Evolutionary conservation across 1,284 basidiomycete genomes (phyloP), one percentile per base, ranked within the genome.

Genomic region (Cryptococcus depauperatus): DNA sequence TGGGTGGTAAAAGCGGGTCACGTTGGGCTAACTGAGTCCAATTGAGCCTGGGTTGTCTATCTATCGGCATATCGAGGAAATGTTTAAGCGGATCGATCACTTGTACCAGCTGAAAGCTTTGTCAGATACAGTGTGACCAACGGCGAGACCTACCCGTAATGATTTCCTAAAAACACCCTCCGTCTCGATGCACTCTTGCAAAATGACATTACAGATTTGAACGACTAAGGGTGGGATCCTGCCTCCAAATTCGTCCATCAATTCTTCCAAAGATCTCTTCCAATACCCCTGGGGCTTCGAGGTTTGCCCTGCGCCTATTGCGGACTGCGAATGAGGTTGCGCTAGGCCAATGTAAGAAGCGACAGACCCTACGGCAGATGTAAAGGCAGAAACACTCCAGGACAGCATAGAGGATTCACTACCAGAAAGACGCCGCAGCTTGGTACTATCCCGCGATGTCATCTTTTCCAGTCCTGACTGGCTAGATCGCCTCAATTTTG

Each of bases 81-180:
- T 51, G 46, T 1, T 46, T 33, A 4, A 67, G 33, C 0, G 54
- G 39, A 1, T 46, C 39, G 0, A 57, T 25, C 6, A 62, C 44
- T 1, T 27, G 22, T 2, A 58, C 51, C 62, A 63, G 35, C 13
- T 33, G 5, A 4, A n/a, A n/a, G n/a, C n/a, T 4, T 33, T 33
- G 4, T 33, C 32, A 33, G 32, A 3, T 9, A n/a, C 11, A 6
- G 32, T 1, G 14, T 35, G 8, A 10, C 4, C 6, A 26, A 4
- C 23, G 28, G 11, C 9, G 38, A 1, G n/a, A 54, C 61, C 51
- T 47, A 62, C 65, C 35, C 55, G 57, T 2, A 61, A 50, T 2
- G 54, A 44, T 11, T 59, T 48, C 30, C 66, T 54, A 47, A 67
- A 69, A 26, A 66, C 55, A 28, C 66, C 66, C 44, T 67, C 64